Evolutionary conservation across 2,329 filamentous ascomycete species (phyloP).

Genomic region (Neonectria magnoliae): DNA sequence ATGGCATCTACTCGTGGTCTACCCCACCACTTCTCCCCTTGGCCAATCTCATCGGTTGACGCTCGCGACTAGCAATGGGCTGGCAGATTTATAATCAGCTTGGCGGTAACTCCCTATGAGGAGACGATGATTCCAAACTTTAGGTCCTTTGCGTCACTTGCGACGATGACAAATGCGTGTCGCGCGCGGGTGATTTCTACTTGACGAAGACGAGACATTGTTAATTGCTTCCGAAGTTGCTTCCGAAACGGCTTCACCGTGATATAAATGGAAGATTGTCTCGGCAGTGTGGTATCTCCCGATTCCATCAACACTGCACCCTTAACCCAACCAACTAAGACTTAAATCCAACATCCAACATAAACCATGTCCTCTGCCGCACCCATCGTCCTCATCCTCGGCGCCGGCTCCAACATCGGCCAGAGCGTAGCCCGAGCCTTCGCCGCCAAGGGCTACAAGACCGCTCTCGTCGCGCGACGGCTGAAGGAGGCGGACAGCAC

Average conservation of each 20-base stretch:
- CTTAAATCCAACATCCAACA: neutral
- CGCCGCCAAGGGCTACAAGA: conserved; percentile 35
- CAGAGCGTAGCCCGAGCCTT: conserved; percentile 33
- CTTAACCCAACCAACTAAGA: neutral
- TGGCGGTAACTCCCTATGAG: neutral
- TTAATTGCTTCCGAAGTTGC: too few species aligned
- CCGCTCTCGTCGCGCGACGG: conserved; percentile 33
- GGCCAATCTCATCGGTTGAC: neutral
- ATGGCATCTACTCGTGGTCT: neutral
- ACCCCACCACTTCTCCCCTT: neutral
- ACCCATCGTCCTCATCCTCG: conserved; percentile 37
- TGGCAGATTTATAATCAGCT: neutral
- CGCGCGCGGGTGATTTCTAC: neutral
- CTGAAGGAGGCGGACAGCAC: conserved; percentile 35
- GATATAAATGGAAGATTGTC: neutral
- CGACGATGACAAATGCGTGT: neutral
- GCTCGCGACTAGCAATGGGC: neutral
- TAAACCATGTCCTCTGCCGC: neutral
- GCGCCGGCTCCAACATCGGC: conserved; percentile 37
- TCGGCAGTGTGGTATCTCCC: neutral
- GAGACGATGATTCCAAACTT: neutral
- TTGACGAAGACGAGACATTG: neutral
- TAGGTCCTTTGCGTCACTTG: neutral
- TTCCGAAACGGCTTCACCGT: too few species aligned
- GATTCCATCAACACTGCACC: neutral